Base-by-base conservation (phyloP, 139 green algal genomes). In the Chlorella sorokiniana region DNA sequence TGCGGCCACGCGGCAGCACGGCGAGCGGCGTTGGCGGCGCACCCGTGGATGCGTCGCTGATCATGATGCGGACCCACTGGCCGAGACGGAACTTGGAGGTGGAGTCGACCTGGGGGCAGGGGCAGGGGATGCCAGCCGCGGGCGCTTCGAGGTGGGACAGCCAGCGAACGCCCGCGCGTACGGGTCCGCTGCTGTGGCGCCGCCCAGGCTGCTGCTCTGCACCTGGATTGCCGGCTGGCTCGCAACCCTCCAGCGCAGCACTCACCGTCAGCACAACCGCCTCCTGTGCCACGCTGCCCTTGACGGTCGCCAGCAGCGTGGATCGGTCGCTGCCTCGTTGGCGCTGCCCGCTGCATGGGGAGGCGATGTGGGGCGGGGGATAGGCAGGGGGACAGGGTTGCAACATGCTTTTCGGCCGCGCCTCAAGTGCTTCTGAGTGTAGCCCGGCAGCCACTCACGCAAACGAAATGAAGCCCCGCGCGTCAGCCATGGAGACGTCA, bases 11-110 rank as follows among this genome's bases (percentile, higher is more conserved):
- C 54, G 16, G 54, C 54, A 63, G 54, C 11, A n/a, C n/a, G n/a
- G n/a, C n/a, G n/a, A n/a, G n/a, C n/a, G n/a, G n/a, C n/a, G n/a
- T n/a, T n/a, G n/a, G n/a, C n/a, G n/a, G n/a, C 7, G 31, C 54
- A 63, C 65, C 65, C 51, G 65, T 72, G 35, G 65, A 72, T 8
- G 35, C 37, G n/a, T 72, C 65, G 22, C 51, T 72, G 31, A 72
- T 72, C 20, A 72, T 51, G 16, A 72, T 48, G 35, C 38, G 35
- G 5, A 52, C 37, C 65, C 65, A 72, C 37, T 72, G 65, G 2
- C 65, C 65, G 35, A 72, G 38, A 35, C 38, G 22, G 38, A 72
- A 72, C 37, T 52, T 4, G 65, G 33, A 44, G 37, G 65, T 22
- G 33, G 38, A 48, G 65, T 72, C 65, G 33, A 72, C 65, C 65